Base-by-base conservation (phyloP, 495 filamentous ascomycete genomes). In the Xylaria longipes region DNA sequence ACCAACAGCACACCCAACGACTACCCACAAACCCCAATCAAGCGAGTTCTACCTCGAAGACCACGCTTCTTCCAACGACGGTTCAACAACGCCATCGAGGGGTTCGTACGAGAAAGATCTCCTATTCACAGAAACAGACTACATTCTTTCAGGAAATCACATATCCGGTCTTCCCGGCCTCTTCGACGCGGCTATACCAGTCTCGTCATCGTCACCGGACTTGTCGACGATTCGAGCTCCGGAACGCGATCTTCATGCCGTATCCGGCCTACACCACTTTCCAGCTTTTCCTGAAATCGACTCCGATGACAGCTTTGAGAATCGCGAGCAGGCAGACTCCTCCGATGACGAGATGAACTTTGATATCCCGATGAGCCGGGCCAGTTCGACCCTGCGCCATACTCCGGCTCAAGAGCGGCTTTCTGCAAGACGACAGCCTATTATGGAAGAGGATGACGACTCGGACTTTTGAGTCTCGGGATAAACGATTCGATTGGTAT, bases 31-130 rank as follows among this genome's bases (percentile, higher is more conserved):
- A 35, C 68, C 7, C 17, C 54, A 52, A 25, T 56, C 64, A 1
- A 37, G 17, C 57, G 70, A 72, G 31, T 72, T 72, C 12, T 62
- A 60, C 45, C 52, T 72, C 22, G 54, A 68, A n/a, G 70, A 72
- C 12, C 43, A 75, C 61, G 64, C 63, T 27, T 76, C 71, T 35
- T 76, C 74, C 4, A 43, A 77, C 27, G 62, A 39, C 2, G 20
- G 39, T 5, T 65, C 69, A 22, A 37, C 48, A 48, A 33, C 60
- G 5, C 45, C 46, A 65, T 45, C 69, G 60, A 56, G 60, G 1
- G 82, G 83, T 35, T 84, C 81, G 2, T 81, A 80, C 64, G 84
- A 85, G 71, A 81, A 82, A 56, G 80, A 81, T 6, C 76, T 87
- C 15, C 76, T 87, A 20, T 85, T 85, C 56, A 76, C 76, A 27